Evolutionary conservation across 192 early-diverging fungal species (phyloP).

Genomic region (Ambispora gerdemannii): DNA sequence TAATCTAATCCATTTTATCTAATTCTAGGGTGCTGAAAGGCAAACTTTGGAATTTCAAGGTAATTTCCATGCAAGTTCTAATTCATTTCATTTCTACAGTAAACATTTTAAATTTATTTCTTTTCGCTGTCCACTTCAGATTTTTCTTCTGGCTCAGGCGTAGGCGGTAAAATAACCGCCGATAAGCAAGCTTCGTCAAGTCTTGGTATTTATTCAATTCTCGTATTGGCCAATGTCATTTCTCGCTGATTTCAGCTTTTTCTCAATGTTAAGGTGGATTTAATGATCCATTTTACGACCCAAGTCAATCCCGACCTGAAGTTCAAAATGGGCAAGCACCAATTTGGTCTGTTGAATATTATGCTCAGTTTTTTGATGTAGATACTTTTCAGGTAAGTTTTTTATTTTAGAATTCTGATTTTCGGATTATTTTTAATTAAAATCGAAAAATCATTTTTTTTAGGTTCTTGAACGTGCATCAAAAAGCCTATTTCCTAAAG

Average conservation of each 20-base stretch:
- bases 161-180: conserved; percentile 29
- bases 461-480: conserved; percentile 72
- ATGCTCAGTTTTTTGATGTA: conserved; percentile 88
- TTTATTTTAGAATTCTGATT: not conserved
- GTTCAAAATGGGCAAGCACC: conserved; percentile 43
- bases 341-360: conserved; percentile 89
- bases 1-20: not conserved
- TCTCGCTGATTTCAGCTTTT: not conserved
- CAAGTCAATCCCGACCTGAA: conserved; percentile 28
- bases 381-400: conserved; percentile 74
- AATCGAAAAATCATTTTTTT: not conserved
- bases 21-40: not conserved
- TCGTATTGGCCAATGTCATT: not conserved
- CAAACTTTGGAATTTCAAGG: conserved; percentile 48
- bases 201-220: not conserved
- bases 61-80: conserved; percentile 6
- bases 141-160: conserved; percentile 27
- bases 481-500: conserved; percentile 67
- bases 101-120: not conserved
- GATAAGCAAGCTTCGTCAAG: conserved; percentile 13
- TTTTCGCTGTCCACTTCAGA: not conserved
- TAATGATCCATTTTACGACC: conserved; percentile 34
- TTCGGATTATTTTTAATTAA: not conserved
- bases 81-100: not conserved
- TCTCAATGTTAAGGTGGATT: not conserved